A percentile compares a stretch with the other conserved stretches of the same genome.
These are phyloP conservation scores for Penicillium longicatenatum DNA, from an alignment of 495 filamentous ascomycete genomes.

Conservation along the genomic window DNA sequence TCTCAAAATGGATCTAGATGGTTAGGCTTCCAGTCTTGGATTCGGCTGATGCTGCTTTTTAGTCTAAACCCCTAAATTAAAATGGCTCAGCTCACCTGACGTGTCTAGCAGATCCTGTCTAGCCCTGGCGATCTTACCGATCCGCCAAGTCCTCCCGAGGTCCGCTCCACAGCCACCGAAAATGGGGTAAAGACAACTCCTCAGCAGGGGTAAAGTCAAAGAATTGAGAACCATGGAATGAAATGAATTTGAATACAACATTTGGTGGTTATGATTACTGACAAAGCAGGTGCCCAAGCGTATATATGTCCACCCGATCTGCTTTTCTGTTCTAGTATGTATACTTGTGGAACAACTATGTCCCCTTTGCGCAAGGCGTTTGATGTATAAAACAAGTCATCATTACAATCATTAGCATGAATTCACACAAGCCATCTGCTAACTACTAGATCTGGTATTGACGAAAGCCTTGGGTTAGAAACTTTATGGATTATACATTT, in stretches of 20 bases:
- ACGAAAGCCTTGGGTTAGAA: no score
- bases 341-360: not conserved
- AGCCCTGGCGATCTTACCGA: slow-evolving; percentile 8
- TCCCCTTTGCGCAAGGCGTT: not conserved
- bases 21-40: not conserved
- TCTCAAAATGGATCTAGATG: no score
- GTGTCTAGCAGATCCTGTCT: slow-evolving; percentile 4
- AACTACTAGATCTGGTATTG: no score
- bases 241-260: no score
- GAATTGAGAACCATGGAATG: not conserved
- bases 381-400: no score
- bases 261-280: no score
- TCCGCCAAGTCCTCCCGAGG: slow-evolving; percentile 9
- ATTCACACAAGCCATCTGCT: no score
- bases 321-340: no score
- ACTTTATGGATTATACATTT: no score
- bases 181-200: not conserved
- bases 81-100: slow-evolving; percentile 1
- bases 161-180: slow-evolving; percentile 1
- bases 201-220: not conserved
- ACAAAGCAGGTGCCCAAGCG: no score
- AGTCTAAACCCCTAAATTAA: not conserved
- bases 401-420: not conserved
- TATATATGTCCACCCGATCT: not conserved
- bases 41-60: not conserved